phyloP scores from a whole-genome alignment of 2,329 filamentous ascomycete species.

The Aspergillus sp. region DNA sequence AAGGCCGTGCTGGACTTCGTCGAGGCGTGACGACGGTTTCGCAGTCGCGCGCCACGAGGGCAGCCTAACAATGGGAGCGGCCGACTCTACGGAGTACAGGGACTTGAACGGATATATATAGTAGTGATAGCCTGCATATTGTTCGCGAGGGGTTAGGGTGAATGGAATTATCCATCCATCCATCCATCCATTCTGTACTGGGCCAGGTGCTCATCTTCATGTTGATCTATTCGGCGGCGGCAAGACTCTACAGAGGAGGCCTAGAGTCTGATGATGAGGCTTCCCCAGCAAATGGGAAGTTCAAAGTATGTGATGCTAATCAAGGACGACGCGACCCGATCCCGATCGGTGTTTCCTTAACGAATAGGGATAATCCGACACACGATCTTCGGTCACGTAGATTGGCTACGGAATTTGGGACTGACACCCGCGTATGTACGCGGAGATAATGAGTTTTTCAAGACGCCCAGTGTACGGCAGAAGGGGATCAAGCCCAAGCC shows the following conservation, averaged over 20 bases:
- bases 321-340: not conserved
- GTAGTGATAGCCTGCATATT: not conserved
- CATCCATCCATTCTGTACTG: too few species aligned
- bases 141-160: too few species aligned
- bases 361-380: not conserved
- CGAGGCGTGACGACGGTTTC: slow-evolving; percentile 14
- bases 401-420: not conserved
- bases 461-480: not conserved
- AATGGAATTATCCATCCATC: too few species aligned
- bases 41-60: slow-evolving; percentile 11
- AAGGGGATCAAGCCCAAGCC: not conserved
- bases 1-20: slow-evolving; percentile 10
- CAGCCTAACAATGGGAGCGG: slow-evolving; percentile 9
- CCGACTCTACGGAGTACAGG: slow-evolving; percentile 11
- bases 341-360: not conserved
- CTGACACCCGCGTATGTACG: not conserved
- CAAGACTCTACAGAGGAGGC: not conserved
- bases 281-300: not conserved
- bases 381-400: not conserved
- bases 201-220: too few species aligned
- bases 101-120: slow-evolving; percentile 6
- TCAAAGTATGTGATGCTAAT: not conserved
- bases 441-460: not conserved
- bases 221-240: not conserved
- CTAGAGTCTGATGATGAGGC: not conserved